Percentiles rank a stretch among this genome's conserved stretches.
These are phyloP conservation scores for Bipolaris cookei DNA, from an alignment of 2,329 filamentous ascomycete genomes.

Conservation along the genomic window DNA sequence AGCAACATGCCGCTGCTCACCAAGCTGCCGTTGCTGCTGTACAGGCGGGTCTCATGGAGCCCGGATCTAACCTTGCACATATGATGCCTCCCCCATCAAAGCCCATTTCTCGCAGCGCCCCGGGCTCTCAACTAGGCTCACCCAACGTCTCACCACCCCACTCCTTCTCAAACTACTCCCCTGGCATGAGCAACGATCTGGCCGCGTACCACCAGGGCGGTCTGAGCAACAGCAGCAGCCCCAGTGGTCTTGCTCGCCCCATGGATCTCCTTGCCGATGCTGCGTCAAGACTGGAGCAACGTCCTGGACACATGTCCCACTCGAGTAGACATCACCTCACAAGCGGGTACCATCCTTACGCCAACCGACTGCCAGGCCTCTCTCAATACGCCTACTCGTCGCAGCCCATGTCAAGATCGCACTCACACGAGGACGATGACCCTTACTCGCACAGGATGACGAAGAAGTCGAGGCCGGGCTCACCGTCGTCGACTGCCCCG, in stretches of 20 bases:
- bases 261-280: conserved; percentile 74
- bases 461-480: conserved; percentile 91
- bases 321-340: conserved; percentile 49
- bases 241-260: conserved; percentile 60
- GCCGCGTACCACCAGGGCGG: conserved; percentile 58
- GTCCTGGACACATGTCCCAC: conserved; percentile 55
- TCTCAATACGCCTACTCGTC: conserved; percentile 64
- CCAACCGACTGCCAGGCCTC: conserved; percentile 65
- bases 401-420: conserved; percentile 89
- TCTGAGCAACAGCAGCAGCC: conserved; percentile 49
- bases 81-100: conserved; percentile 80
- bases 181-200: conserved; percentile 63
- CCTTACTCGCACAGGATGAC: conserved; percentile 76
- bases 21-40: conserved; percentile 62
- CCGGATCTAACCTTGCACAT: conserved; percentile 55
- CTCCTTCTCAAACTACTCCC: conserved; percentile 71
- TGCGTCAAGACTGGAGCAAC: conserved; percentile 70
- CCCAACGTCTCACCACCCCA: conserved; percentile 96
- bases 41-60: conserved; percentile 59
- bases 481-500: conserved; percentile 92
- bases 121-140: conserved; percentile 84
- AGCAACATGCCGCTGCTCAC: conserved; percentile 64
- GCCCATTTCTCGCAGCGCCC: conserved; percentile 85
- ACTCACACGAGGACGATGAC: conserved; percentile 83
- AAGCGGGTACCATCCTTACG: conserved; percentile 56